phyloP scores from a whole-genome alignment of 2,329 filamentous ascomycete species.

The Cladosporium colombiae region DNA sequence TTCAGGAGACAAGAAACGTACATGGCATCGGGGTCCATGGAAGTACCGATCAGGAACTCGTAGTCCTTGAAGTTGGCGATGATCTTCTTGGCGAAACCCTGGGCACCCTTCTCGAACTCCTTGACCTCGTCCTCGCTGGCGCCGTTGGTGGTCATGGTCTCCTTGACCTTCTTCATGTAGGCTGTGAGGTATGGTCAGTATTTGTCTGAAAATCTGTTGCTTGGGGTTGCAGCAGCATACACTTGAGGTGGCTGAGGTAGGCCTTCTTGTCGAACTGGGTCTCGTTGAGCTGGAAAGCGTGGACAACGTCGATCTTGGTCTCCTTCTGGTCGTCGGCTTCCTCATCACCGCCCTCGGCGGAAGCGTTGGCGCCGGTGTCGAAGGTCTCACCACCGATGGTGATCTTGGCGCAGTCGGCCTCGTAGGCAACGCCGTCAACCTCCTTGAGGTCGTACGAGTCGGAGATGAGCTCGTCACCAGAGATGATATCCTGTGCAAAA shows the following conservation, averaged over 20 bases:
- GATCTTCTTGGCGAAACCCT: slow-evolving; percentile 77
- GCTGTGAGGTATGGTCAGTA: slow-evolving; percentile 46
- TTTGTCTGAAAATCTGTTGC: neutral
- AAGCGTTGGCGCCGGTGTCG: slow-evolving; percentile 93
- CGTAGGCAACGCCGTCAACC: slow-evolving; percentile 78
- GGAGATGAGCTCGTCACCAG: slow-evolving; percentile 93
- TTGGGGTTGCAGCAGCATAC: slow-evolving; percentile 50
- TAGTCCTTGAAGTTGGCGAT: slow-evolving; percentile 89
- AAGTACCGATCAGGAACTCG: slow-evolving; percentile 90
- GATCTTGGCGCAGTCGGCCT: slow-evolving; percentile 91
- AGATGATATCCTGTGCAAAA: slow-evolving; percentile 73
- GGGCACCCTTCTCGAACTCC: slow-evolving; percentile 76
- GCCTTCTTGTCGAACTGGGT: slow-evolving; percentile 84
- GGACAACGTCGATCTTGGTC: slow-evolving; percentile 89
- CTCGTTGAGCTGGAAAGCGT: slow-evolving; percentile 84
- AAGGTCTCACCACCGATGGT: slow-evolving; percentile 72
- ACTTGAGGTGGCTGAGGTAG: slow-evolving; percentile 82
- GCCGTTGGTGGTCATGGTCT: slow-evolving; percentile 63
- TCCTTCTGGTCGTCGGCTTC: slow-evolving; percentile 65
- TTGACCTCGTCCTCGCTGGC: slow-evolving; percentile 67
- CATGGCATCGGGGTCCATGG: slow-evolving; percentile 93
- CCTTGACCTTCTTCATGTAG: slow-evolving; percentile 91
- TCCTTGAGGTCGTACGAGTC: slow-evolving; percentile 86
- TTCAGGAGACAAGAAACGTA: slow-evolving; percentile 52
- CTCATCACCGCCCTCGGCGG: slow-evolving; percentile 80